Evolutionary conservation across 2,329 filamentous ascomycete species (phyloP), one percentile per base, ranked within the genome.

Genomic region (Rhexocercosporidium sp.): DNA sequence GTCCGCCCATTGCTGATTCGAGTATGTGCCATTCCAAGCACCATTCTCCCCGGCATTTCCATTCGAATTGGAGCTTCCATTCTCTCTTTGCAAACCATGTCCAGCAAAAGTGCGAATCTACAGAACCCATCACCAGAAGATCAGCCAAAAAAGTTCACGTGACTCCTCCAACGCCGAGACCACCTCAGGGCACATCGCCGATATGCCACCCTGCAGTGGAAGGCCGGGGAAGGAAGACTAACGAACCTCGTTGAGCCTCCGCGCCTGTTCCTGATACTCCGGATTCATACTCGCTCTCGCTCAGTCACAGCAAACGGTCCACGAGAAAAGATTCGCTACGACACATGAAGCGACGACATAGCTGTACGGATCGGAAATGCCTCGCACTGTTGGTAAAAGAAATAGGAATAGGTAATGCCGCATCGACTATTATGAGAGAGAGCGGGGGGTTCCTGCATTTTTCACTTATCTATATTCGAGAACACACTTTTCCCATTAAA

Each of bases 171-270:
- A 25, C 4, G 1, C 34, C 31, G 4, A 27, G 31, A 56, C 49
- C 25, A 51, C 14, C 25, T 25, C 3, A n/a, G n/a, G n/a, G n/a
- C n/a, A n/a, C n/a, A n/a, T n/a, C n/a, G n/a, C n/a, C n/a, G n/a
- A n/a, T n/a, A n/a, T n/a, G n/a, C n/a, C n/a, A n/a, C n/a, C n/a
- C n/a, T n/a, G n/a, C n/a, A n/a, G n/a, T n/a, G n/a, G n/a, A n/a
- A n/a, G n/a, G n/a, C n/a, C n/a, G n/a, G n/a, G n/a, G n/a, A n/a
- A n/a, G n/a, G n/a, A n/a, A n/a, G n/a, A n/a, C n/a, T n/a, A 44
- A 18, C 60, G 31, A 14, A 62, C 60, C 60, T 62, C 60, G 20
- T 54, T 37, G n/a, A 53, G 29, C 47, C 47, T 62, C 47, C 47
- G 31, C 22, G 60, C 60, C 60, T 53, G 39, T 39, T 62, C 47